phyloP scores from a whole-genome alignment of 345 rosid species.

The Anastatica hierochuntica region DNA sequence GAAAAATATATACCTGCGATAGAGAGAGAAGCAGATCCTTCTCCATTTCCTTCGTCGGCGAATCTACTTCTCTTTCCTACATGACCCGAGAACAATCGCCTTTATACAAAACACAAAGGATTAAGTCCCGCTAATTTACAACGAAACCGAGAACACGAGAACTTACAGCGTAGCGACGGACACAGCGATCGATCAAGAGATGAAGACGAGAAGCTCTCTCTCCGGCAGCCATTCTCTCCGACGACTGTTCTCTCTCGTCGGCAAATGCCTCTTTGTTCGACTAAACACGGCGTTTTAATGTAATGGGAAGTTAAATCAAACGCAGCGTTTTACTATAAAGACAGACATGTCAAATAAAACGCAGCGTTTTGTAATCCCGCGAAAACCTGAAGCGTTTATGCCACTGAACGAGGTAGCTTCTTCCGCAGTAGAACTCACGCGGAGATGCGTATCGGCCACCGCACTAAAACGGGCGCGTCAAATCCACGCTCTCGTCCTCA shows the following conservation, averaged over 20 bases:
- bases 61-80: conserved; percentile 25
- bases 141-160: background rate
- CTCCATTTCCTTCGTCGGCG: conserved; percentile 31
- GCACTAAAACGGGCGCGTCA: conserved; percentile 39
- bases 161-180: conserved; percentile 34
- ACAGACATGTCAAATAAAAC: background rate
- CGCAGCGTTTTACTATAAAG: conserved; percentile 14
- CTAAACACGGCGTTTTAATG: background rate
- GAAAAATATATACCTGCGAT: conserved; percentile 35
- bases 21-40: conserved; percentile 42
- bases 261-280: background rate
- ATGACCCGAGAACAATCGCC: background rate
- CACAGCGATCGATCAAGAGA: conserved; percentile 35
- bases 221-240: conserved; percentile 28
- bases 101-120: no score
- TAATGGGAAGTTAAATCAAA: background rate
- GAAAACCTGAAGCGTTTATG: conserved; percentile 16
- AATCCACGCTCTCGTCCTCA: conserved; percentile 55
- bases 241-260: conserved; percentile 3
- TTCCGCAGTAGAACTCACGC: conserved; percentile 27
- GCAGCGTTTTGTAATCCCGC: background rate
- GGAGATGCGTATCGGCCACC: conserved; percentile 43
- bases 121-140: background rate
- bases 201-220: conserved; percentile 26
- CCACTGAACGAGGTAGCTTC: conserved; percentile 28